Evolutionary conservation across 768 basidiomycete genomes (phyloP), one percentile per base, ranked within the genome.

Genomic region (Rhodotorula babjevae): DNA sequence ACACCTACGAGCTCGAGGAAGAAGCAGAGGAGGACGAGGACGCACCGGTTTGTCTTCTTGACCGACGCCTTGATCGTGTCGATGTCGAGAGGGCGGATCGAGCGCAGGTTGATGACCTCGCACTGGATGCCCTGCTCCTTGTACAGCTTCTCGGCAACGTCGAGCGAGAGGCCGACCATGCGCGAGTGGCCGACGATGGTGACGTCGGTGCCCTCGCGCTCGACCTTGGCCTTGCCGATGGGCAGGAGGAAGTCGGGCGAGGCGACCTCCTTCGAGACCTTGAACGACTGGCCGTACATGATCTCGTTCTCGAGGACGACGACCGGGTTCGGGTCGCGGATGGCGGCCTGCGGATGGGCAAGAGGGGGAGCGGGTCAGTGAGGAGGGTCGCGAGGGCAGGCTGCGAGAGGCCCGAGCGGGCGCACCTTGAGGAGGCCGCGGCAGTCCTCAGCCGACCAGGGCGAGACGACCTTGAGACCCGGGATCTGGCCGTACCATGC

Each of bases 221-320:
- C 96, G 71, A 98, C 86, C 84, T 98, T 97, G 81, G 89, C 90
- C 84, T 98, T 97, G 80, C 96, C 96, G 79, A 99, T 96, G 49
- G 94, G 95, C 66, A 98, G 84, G 57, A 94, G 82, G 87, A 93
- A 99, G 84, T 91, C 87, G 81, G 94, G 91, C 64, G 92, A 93
- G 88, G 96, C 88, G 78, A 93, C 94, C 79, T 94, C 94, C 74
- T 88, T 81, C 40, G 93, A 92, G 89, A 98, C 89, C 62, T 94
- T 93, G 89, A 98, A 99, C 49, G 90, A 87, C 75, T 93, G 88
- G 82, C 96, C 96, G 84, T 99, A 99, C 81, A 99, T 82, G 87
- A 99, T 93, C 82, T 99, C 96, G 83, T 99, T 99, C 82, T 99
- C 96, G 64, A 99, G 90, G 87, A 99, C 93, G 77, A 97, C 93